Evolutionary conservation across 2,329 filamentous ascomycete species (phyloP).

Genomic region (Huntiella decipiens): DNA sequence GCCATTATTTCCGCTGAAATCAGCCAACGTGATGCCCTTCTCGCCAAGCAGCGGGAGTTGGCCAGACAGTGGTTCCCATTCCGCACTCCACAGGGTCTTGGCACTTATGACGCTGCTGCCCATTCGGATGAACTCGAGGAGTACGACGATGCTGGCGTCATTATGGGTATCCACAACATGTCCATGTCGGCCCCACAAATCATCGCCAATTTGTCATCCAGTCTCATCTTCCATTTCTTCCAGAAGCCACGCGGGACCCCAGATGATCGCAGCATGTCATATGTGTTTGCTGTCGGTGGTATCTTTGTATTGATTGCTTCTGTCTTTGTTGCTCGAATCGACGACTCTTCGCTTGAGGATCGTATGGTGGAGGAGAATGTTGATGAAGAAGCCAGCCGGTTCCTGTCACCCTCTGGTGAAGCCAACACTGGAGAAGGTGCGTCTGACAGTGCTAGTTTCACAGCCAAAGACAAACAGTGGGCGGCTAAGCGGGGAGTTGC

Average conservation of each 20-base stretch:
- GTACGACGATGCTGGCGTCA: constrained; percentile 66
- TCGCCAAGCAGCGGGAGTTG: constrained; percentile 15
- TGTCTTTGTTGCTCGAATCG: constrained; percentile 48
- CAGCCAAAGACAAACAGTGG: constrained; percentile 1
- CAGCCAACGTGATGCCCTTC: constrained; percentile 51
- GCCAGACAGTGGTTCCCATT: constrained; percentile 10
- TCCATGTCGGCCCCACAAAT: constrained; percentile 83
- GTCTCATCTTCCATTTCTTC: constrained; percentile 62
- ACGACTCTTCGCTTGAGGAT: constrained; percentile 14
- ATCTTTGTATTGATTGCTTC: constrained; percentile 60
- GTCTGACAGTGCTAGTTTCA: neutral
- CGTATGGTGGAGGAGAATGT: neutral
- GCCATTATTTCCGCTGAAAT: constrained; percentile 90
- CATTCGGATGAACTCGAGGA: constrained; percentile 34
- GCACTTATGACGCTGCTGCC: constrained; percentile 5
- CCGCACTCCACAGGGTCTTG: constrained; percentile 8
- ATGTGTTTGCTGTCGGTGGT: constrained; percentile 72
- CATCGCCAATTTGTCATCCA: constrained; percentile 68
- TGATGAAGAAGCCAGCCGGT: neutral
- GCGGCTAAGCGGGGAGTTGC: neutral
- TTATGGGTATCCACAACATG: constrained; percentile 91
- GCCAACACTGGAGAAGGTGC: neutral
- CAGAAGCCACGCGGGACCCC: constrained; percentile 75
- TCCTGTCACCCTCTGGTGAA: neutral
- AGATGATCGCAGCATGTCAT: constrained; percentile 71